phyloP scores from a whole-genome alignment of 2,329 filamentous ascomycete genomes.

The Cladosporium sphaerospermum region DNA sequence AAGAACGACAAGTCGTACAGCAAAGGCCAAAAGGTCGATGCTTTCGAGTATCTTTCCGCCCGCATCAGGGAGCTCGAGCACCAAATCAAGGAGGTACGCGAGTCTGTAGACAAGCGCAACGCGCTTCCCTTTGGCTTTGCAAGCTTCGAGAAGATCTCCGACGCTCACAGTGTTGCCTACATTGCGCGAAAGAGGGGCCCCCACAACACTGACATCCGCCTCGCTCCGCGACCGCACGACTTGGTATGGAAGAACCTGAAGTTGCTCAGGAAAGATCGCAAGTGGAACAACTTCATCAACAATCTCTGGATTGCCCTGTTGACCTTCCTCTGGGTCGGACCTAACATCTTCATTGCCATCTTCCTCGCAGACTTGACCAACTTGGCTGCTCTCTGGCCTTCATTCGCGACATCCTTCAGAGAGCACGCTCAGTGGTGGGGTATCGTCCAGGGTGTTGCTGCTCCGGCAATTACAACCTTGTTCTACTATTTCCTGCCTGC shows the following conservation, averaged over 20 bases:
- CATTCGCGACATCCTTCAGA: conserved; percentile 61
- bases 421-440: conserved; percentile 67
- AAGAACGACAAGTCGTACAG: conserved; percentile 70
- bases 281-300: conserved; percentile 70
- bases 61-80: conserved; percentile 77
- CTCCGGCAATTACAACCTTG: conserved; percentile 79
- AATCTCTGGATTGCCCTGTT: conserved; percentile 76
- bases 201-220: conserved; percentile 65
- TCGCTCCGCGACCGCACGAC: conserved; percentile 83
- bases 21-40: conserved; percentile 72
- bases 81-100: conserved; percentile 76
- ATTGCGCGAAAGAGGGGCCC: conserved; percentile 74
- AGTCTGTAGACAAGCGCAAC: conserved; percentile 77
- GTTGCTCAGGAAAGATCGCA: conserved; percentile 60
- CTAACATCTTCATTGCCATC: conserved; percentile 90
- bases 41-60: conserved; percentile 85
- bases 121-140: conserved; percentile 91
- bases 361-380: conserved; percentile 85
- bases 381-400: conserved; percentile 70
- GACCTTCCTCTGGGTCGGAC: conserved; percentile 79
- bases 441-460: conserved; percentile 83
- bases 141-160: conserved; percentile 80
- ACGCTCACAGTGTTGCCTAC: conserved; percentile 84
- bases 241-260: conserved; percentile 94
- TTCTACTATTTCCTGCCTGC: conserved; percentile 84